Evolutionary conservation across 345 rosid genomes (phyloP).

Genomic region (Toxicodendron radicans): DNA sequence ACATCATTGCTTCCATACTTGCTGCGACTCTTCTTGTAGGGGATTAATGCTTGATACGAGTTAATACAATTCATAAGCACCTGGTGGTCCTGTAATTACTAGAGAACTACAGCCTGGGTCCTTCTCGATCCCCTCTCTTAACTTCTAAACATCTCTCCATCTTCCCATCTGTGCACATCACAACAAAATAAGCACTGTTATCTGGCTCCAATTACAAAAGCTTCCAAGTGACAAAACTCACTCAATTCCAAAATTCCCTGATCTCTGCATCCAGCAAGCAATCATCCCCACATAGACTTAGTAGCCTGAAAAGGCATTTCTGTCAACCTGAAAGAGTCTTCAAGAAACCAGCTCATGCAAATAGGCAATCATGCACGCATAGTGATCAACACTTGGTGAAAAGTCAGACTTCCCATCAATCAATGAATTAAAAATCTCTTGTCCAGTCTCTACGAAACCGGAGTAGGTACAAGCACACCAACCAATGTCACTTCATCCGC

Average conservation of each 20-base stretch:
- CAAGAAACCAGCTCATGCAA: slow-evolving; percentile 39
- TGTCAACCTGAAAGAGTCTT: slow-evolving; percentile 37
- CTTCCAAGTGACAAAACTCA: slow-evolving; percentile 43
- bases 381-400: slow-evolving; percentile 44
- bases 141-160: slow-evolving; percentile 43
- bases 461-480: slow-evolving; percentile 58
- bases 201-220: slow-evolving; percentile 55
- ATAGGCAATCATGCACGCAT: slow-evolving; percentile 48
- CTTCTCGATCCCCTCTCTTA: slow-evolving; percentile 44
- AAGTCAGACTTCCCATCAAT: slow-evolving; percentile 45
- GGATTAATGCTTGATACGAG: too few species aligned
- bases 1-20: background rate
- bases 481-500: slow-evolving; percentile 47
- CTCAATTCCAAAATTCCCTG: slow-evolving; percentile 42
- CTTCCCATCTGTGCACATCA: slow-evolving; percentile 52
- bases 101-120: slow-evolving; percentile 39
- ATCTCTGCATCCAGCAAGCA: slow-evolving; percentile 42
- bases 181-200: slow-evolving; percentile 39
- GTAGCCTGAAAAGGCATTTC: slow-evolving; percentile 54
- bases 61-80: background rate
- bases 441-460: slow-evolving; percentile 41
- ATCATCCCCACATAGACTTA: slow-evolving; percentile 53
- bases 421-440: slow-evolving; percentile 40
- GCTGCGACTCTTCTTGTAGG: too few species aligned
- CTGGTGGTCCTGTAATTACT: slow-evolving; percentile 17